Base-by-base conservation (phyloP, 345 rosid species). In the Sisymbrium altissimum region DNA sequence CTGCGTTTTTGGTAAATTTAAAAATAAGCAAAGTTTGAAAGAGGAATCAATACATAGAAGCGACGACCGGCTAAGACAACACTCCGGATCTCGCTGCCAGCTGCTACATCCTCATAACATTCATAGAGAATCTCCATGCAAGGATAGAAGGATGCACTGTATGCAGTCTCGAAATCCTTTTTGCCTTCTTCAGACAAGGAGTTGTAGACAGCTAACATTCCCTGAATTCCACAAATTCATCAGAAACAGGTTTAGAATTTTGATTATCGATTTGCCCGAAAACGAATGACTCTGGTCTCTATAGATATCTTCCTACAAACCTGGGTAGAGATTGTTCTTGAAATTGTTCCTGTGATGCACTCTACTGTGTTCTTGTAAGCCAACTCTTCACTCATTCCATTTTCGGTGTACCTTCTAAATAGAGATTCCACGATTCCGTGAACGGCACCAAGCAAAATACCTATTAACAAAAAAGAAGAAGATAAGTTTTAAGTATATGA, bases 61-160 rank as follows among this genome's bases (percentile, higher is more conserved):
- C 96, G 92, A 53, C 93, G 97, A 43, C 97, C 97, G 7, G 97
- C 94, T 80, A 92, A 79, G 43, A 92, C 96, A 83, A 92, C 97
- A 66, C 96, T 86, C 35, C 89, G 79, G 71, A 92, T 88, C 81
- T 92, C 97, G 53, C 87, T 92, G 15, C 97, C 92, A 69, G 79
- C 72, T 29, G 93, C 96, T 27, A 92, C 94, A 78, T 92, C 97
- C 72, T 92, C 97, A 66, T 92, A 89, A 80, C 94, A 92, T 74
- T 89, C 97, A 33, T 89, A 89, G 65, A 92, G 74, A 48, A 92
- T 89, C 45, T 92, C 97, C 97, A 89, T 92, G 68, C 94, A 88
- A 25, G 97, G 96, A 72, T 86, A 87, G 76, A 71, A 90, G 0
- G 93, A 86, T 18, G 93, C 95, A 77, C 96, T 84, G 54, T 92